Evolutionary conservation across 2,329 filamentous ascomycete species (phyloP).

Genomic region (Stachybotrys elegans): DNA sequence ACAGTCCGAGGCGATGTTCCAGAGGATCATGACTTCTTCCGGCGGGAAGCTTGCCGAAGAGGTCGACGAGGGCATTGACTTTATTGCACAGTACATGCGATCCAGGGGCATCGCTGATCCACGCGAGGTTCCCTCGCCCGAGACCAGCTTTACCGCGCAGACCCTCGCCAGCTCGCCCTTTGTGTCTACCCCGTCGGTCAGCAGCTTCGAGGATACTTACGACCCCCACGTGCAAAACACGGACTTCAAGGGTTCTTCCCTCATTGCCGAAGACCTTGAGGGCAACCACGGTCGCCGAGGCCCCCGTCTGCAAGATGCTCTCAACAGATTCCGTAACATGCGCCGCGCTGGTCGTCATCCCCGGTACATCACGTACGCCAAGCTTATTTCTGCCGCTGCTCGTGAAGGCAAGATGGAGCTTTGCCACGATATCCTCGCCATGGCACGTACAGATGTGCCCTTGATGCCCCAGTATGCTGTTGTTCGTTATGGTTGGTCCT

Average conservation of each 20-base stretch:
- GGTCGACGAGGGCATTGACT: conserved; percentile 81
- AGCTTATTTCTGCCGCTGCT: conserved; percentile 85
- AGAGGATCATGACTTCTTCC: conserved; percentile 65
- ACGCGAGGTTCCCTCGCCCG: conserved; percentile 45
- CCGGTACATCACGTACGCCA: conserved; percentile 93
- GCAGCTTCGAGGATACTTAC: conserved; percentile 72
- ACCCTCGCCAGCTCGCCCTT: conserved; percentile 41
- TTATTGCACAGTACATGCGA: conserved; percentile 56
- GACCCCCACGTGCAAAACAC: conserved; percentile 89
- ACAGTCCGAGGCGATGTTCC: conserved; percentile 81
- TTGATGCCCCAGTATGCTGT: conserved; percentile 77
- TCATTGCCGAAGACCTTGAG: conserved; percentile 87
- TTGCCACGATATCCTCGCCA: conserved; percentile 80
- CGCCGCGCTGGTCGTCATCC: conserved; percentile 87
- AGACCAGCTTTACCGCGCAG: conserved; percentile 38
- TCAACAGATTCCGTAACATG: conserved; percentile 86
- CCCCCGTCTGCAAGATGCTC: conserved; percentile 71
- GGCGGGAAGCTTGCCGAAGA: conserved; percentile 64
- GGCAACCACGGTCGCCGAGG: conserved; percentile 68
- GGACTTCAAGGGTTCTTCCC: conserved; percentile 87
- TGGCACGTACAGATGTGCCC: conserved; percentile 86
- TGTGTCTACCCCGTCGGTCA: conserved; percentile 49
- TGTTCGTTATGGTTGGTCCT: conserved; percentile 93
- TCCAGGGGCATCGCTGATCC: conserved; percentile 50
- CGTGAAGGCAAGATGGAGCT: conserved; percentile 77